Conservation (phyloP, 192 early-diverging fungal species). For the Globomyces pollinis-pini region DNA sequence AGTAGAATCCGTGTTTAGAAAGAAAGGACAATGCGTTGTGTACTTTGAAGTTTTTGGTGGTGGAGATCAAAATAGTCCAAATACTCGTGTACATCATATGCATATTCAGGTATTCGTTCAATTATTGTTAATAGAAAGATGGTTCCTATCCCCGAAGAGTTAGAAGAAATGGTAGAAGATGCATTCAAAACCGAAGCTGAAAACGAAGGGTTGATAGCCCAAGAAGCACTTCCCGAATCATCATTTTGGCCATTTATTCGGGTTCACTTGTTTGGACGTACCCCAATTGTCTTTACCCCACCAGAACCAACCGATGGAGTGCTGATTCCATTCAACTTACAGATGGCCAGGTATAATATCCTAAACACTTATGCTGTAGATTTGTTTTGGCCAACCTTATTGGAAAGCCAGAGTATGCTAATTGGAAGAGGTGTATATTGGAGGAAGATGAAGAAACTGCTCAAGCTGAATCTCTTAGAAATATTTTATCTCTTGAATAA, state of each 20-base stretch:
- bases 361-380: too few relatives aligned
- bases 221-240: conserved; percentile 15
- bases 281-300: conserved; percentile 19
- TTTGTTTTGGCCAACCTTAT: conserved; percentile 62
- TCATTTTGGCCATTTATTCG: conserved; percentile 17
- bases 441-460: conserved; percentile 52
- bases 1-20: background rate
- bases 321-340: conserved; percentile 55
- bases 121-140: conserved; percentile 5
- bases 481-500: too few relatives aligned
- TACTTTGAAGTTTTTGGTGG: conserved; percentile 66
- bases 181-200: conserved; percentile 37
- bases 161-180: conserved; percentile 25
- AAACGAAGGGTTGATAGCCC: conserved; percentile 22
- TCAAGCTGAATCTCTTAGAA: background rate
- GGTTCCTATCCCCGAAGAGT: conserved; percentile 47
- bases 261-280: conserved; percentile 19
- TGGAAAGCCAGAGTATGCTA: conserved; percentile 56
- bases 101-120: conserved; percentile 63
- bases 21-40: conserved; percentile 52
- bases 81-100: conserved; percentile 34
- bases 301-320: conserved; percentile 3
- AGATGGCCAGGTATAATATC: conserved; percentile 68
- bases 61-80: background rate
- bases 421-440: conserved; percentile 75